Evolutionary conservation across 768 basidiomycete species (phyloP).

Genomic region (Hypholoma fasciculare): DNA sequence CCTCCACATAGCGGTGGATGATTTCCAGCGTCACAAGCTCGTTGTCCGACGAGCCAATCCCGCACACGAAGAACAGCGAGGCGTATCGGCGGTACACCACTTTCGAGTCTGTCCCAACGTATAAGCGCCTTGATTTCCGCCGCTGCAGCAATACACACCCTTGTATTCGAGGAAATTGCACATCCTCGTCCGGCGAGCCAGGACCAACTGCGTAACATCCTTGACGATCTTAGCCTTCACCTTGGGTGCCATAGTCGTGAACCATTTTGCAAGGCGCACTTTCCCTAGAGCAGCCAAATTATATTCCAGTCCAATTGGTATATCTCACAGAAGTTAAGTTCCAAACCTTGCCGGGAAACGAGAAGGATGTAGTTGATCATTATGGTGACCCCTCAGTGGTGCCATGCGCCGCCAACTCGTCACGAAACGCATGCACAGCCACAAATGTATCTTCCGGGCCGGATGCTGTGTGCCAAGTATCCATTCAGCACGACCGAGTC

Average conservation of each 20-base stretch:
- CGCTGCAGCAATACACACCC: slow-evolving; percentile 49
- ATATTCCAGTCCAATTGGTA: not conserved
- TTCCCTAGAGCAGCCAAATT: slow-evolving; percentile 60
- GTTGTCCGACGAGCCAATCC: slow-evolving; percentile 84
- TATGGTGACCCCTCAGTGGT: slow-evolving; percentile 1
- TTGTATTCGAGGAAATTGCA: slow-evolving; percentile 99
- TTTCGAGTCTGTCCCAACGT: slow-evolving; percentile 59
- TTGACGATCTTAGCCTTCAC: slow-evolving; percentile 96
- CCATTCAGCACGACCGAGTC: too few relatives aligned
- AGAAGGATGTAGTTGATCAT: slow-evolving; percentile 99
- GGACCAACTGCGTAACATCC: slow-evolving; percentile 96
- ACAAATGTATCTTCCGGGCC: not conserved
- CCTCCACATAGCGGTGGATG: slow-evolving; percentile 94
- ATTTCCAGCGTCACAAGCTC: slow-evolving; percentile 94
- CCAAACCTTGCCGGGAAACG: slow-evolving; percentile 88
- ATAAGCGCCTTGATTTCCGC: not conserved
- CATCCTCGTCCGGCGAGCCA: slow-evolving; percentile 94
- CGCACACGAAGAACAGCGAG: slow-evolving; percentile 94
- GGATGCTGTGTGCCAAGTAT: not conserved
- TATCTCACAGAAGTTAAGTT: not conserved
- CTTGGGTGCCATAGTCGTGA: slow-evolving; percentile 89
- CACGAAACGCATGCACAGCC: slow-evolving; percentile 14
- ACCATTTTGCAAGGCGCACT: slow-evolving; percentile 98
- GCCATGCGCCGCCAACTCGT: not conserved
- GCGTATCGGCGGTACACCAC: slow-evolving; percentile 97